A percentile compares a stretch with the other conserved stretches of the same genome.
Evolutionary conservation across 2,329 filamentous ascomycete species (phyloP).

Genomic region (Drechslerella stenobrocha): DNA sequence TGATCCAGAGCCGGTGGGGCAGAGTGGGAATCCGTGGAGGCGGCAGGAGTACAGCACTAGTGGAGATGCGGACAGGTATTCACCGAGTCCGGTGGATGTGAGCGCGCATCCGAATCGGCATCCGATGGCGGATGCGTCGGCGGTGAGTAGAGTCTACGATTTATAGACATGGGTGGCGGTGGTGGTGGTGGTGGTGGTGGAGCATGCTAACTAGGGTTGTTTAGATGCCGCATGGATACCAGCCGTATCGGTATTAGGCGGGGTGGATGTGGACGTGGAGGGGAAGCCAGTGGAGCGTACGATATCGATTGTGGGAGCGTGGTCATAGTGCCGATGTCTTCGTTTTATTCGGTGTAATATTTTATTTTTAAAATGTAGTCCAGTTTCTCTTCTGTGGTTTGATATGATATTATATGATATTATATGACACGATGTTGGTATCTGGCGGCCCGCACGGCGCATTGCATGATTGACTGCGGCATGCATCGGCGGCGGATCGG

Average conservation of each 20-base stretch:
- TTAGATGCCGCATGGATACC: slow-evolving; percentile 44
- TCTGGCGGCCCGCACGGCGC: too few relatives aligned
- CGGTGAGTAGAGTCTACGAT: slow-evolving; percentile 17
- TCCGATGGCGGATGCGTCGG: slow-evolving; percentile 39
- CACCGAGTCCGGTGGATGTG: slow-evolving; percentile 34
- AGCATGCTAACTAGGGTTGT: not conserved
- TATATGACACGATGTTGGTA: too few relatives aligned
- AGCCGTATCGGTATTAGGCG: slow-evolving; percentile 45
- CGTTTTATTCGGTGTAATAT: too few relatives aligned
- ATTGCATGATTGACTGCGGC: too few relatives aligned
- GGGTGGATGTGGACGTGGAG: not conserved
- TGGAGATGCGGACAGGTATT: slow-evolving; percentile 14
- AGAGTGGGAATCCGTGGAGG: slow-evolving; percentile 10
- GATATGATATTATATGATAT: too few relatives aligned
- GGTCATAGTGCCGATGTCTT: too few relatives aligned
- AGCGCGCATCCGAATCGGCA: slow-evolving; percentile 15
- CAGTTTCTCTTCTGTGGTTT: too few relatives aligned
- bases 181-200: not conserved
- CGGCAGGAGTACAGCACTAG: slow-evolving; percentile 1
- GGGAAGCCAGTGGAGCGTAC: not conserved
- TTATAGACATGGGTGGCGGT: not conserved
- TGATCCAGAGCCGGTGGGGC: slow-evolving; percentile 26
- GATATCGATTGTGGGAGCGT: not conserved
- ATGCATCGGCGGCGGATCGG: too few relatives aligned
- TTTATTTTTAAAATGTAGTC: too few relatives aligned